Conservation (phyloP, 163 green algal species). For the Chloromonas sp. region DNA sequence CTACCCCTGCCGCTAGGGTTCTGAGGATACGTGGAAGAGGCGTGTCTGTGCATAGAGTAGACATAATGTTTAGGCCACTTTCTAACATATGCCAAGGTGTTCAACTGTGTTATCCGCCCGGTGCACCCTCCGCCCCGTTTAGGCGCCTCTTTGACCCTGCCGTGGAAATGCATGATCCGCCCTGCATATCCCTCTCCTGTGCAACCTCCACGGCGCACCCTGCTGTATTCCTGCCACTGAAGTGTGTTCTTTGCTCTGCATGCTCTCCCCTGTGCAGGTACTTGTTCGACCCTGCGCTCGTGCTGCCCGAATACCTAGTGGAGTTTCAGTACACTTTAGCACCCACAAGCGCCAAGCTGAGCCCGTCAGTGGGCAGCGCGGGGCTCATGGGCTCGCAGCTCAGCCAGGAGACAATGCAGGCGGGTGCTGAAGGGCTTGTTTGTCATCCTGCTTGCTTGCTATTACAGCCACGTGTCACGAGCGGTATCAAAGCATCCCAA, state of each 20-base stretch:
- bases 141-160: neutral
- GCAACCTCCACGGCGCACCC: neutral
- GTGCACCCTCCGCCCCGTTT: no score
- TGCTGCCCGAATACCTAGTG: conserved; percentile 72
- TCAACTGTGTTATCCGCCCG: no score
- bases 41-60: no score
- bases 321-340: conserved; percentile 45
- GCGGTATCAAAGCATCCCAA: no score
- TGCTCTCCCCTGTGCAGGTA: conserved; percentile 28
- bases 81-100: no score
- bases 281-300: conserved; percentile 52
- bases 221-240: neutral
- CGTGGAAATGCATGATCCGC: neutral
- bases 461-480: no score
- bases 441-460: neutral
- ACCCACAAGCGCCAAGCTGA: neutral
- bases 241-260: conserved; percentile 4
- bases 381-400: neutral
- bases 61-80: no score
- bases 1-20: no score
- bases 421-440: neutral
- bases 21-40: no score
- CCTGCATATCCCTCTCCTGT: neutral
- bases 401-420: neutral
- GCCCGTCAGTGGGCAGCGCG: no score